Conservation (phyloP, 371 early-diverging fungal genomes). For the Mucor racemosus region DNA sequence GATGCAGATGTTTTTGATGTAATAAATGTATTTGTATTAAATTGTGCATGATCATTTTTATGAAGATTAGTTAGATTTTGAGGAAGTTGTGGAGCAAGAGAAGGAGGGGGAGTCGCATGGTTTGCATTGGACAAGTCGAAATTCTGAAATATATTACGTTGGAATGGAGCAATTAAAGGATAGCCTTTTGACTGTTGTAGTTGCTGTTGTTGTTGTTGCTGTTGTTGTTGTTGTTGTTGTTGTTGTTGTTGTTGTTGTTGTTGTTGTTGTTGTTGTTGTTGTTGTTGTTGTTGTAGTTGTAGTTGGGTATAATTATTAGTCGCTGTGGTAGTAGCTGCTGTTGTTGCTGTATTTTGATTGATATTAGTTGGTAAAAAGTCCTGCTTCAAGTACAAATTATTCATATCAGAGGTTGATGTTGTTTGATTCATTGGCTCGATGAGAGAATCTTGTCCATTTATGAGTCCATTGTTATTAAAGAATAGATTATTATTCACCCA, state of each 20-base stretch:
- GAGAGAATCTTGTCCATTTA: neutral
- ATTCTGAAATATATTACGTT: conserved; percentile 3
- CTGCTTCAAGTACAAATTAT: conserved; percentile 4
- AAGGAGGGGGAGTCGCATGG: neutral
- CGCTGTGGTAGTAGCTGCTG: neutral
- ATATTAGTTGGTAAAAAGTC: conserved; percentile 1
- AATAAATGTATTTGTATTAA: neutral
- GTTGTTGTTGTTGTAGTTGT: neutral
- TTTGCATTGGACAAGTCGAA: neutral
- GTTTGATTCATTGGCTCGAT: conserved; percentile 7
- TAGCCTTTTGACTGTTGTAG: neutral
- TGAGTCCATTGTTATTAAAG: conserved; percentile 10
- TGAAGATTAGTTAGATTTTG: neutral
- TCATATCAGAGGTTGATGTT: neutral
- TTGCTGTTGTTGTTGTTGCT: neutral
- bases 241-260: neutral
- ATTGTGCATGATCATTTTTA: neutral
- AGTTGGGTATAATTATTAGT: conserved; percentile 4
- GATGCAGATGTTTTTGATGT: neutral
- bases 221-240: conserved; percentile 6
- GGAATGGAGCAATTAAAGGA: conserved; percentile 11
- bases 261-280: conserved; percentile 2
- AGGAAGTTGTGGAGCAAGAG: neutral
- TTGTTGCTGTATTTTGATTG: neutral
- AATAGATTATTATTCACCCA: conserved; percentile 25